phyloP scores from a whole-genome alignment of 306 rosid species.

The Gynostemma pentaphyllum region DNA sequence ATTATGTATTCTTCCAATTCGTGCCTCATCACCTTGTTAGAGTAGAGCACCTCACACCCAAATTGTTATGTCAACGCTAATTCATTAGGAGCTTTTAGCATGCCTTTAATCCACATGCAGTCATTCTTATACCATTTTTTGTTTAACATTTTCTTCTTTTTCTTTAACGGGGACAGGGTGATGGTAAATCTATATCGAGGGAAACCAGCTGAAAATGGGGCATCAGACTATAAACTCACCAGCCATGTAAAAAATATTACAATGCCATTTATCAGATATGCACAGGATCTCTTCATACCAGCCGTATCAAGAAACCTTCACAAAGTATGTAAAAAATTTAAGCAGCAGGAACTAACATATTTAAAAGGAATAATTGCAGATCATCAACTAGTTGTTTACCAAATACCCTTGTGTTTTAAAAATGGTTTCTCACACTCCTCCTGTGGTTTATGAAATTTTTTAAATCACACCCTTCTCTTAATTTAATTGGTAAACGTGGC shows the following conservation, averaged over 20 bases:
- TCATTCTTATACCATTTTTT: neutral
- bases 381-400: no score
- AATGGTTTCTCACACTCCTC: no score
- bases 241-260: conserved; percentile 42
- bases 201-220: neutral
- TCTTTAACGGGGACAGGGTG: neutral
- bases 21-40: neutral
- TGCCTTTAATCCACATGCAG: neutral
- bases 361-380: no score
- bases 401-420: no score
- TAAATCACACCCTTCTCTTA: no score
- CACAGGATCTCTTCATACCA: conserved; percentile 39
- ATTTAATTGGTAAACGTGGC: no score
- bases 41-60: neutral
- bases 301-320: conserved; percentile 45
- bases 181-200: no score
- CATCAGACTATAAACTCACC: conserved; percentile 23
- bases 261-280: conserved; percentile 35
- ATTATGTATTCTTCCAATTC: neutral
- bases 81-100: neutral
- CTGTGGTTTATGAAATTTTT: no score
- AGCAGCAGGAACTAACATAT: neutral
- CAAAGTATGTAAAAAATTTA: neutral
- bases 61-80: neutral
- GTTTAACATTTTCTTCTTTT: neutral